A percentile compares a stretch with the other conserved stretches of the same genome.
Conservation (phyloP, 2,329 filamentous ascomycete genomes). For the Diaporthe vexans region DNA sequence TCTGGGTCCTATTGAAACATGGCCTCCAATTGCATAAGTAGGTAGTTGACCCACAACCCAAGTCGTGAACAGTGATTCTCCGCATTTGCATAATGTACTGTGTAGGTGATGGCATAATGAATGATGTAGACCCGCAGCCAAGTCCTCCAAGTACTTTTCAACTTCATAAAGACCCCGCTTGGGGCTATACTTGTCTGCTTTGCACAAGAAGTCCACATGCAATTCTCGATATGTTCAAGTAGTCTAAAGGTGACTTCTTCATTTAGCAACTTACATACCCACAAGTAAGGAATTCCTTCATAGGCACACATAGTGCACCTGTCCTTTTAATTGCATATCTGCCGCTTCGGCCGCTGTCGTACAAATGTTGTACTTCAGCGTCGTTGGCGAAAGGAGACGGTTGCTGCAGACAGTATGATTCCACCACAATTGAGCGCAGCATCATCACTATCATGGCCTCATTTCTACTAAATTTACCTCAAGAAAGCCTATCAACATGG, state of each 20-base stretch:
- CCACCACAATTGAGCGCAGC: background rate
- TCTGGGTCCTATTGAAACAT: background rate
- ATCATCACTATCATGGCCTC: background rate
- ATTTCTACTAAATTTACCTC: background rate
- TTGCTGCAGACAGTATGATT: background rate
- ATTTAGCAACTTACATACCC: too few relatives aligned
- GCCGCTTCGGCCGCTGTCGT: background rate
- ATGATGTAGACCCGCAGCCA: too few relatives aligned
- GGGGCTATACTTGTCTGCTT: too few relatives aligned
- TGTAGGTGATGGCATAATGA: background rate
- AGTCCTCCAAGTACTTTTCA: background rate
- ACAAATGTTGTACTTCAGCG: background rate
- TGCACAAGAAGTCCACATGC: too few relatives aligned
- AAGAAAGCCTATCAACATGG: background rate
- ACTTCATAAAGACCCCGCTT: background rate
- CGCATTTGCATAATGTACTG: background rate
- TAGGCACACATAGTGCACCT: too few relatives aligned
- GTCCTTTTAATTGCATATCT: background rate
- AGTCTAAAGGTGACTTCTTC: too few relatives aligned
- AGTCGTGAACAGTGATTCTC: background rate
- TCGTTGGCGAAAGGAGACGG: background rate
- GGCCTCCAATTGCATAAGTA: background rate
- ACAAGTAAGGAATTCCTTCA: too few relatives aligned
- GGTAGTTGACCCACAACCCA: background rate
- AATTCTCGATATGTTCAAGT: too few relatives aligned